phyloP scores from a whole-genome alignment of 805 yeast genomes.

The Candida patagonica region DNA sequence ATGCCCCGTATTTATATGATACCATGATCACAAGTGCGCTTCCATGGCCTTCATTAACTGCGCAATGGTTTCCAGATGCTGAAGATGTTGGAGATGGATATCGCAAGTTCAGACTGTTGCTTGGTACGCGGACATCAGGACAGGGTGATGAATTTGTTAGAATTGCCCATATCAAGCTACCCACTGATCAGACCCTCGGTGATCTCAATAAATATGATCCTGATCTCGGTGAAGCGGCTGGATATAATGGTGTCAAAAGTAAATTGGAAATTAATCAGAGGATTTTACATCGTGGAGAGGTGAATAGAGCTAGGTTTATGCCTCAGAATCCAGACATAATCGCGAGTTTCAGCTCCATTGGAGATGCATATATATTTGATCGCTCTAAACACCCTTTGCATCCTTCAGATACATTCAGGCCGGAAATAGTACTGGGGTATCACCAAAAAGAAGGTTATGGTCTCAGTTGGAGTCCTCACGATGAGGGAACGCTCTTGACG shows the following conservation, averaged over 20 bases:
- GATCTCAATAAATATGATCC: conserved; percentile 30
- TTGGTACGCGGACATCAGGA: conserved; percentile 60
- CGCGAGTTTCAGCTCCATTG: conserved; percentile 60
- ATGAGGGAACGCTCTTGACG: conserved; percentile 46
- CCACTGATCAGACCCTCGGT: neutral
- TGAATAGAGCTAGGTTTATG: conserved; percentile 62
- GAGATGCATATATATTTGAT: conserved; percentile 61
- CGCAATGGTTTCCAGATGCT: conserved; percentile 56
- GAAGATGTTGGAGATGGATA: conserved; percentile 18
- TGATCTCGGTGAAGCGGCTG: conserved; percentile 28
- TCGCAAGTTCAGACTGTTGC: conserved; percentile 33
- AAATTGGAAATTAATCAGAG: conserved; percentile 42
- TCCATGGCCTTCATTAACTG: conserved; percentile 57
- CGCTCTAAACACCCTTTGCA: conserved; percentile 68
- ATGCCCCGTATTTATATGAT: conserved; percentile 47
- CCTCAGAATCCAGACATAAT: conserved; percentile 83
- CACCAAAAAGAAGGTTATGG: conserved; percentile 47
- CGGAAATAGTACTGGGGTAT: conserved; percentile 42
- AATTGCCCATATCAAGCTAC: conserved; percentile 27
- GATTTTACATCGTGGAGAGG: conserved; percentile 61
- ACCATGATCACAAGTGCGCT: conserved; percentile 42
- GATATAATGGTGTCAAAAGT: conserved; percentile 21
- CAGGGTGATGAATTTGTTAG: conserved; percentile 41
- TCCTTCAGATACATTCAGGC: conserved; percentile 33
- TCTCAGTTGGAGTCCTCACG: conserved; percentile 60